phyloP scores from a whole-genome alignment of 179 eudicot species.

The Actinidia chinensis region DNA sequence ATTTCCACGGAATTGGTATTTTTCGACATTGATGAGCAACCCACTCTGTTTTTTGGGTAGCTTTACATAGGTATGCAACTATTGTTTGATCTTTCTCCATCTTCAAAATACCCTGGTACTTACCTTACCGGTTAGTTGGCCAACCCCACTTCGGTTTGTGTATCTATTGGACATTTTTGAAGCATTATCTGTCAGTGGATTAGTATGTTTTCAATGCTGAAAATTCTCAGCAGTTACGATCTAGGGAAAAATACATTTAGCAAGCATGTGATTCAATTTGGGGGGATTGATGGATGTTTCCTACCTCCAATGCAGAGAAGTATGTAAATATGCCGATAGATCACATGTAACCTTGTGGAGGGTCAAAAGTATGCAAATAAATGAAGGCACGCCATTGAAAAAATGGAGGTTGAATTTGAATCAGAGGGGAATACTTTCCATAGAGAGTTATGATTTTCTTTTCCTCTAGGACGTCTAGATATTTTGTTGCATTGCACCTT shows the following conservation, averaged over 20 bases:
- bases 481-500: too few relatives aligned
- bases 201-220: not conserved
- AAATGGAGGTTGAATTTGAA: slow-evolving; percentile 69
- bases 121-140: not conserved
- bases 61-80: too few relatives aligned
- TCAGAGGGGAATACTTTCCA: too few relatives aligned
- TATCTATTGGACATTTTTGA: not conserved
- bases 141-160: not conserved
- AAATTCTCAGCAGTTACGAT: not conserved
- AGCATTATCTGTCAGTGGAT: not conserved
- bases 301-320: slow-evolving; percentile 45
- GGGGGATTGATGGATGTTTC: not conserved
- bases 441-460: too few relatives aligned
- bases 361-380: slow-evolving; percentile 77
- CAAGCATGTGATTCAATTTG: not conserved
- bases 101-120: not conserved
- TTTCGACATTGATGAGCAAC: slow-evolving; percentile 7
- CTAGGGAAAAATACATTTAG: not conserved
- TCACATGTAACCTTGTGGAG: slow-evolving; percentile 78
- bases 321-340: slow-evolving; percentile 66
- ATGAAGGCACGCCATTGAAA: slow-evolving; percentile 67
- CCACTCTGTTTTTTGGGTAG: too few relatives aligned
- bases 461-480: too few relatives aligned
- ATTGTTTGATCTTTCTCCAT: not conserved
- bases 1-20: slow-evolving; percentile 92